A percentile compares a stretch with the other conserved stretches of the same genome.
phyloP scores from a whole-genome alignment of 2,329 filamentous ascomycete species.

The Exophiala mesophila region DNA sequence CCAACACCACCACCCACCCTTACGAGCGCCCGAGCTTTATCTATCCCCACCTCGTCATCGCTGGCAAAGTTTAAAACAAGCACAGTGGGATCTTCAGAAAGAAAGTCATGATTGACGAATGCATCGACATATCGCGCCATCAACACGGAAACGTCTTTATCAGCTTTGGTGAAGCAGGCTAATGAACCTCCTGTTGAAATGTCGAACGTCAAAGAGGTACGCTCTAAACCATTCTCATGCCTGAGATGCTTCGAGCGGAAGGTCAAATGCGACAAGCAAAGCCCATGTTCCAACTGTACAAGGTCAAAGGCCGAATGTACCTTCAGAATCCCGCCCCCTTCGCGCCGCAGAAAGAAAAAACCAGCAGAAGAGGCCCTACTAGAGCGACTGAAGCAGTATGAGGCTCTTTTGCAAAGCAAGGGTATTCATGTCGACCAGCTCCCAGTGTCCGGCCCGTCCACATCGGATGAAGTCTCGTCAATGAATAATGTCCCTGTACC shows the following conservation, averaged over 20 bases:
- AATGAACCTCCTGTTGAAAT: too few species aligned
- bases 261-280: conserved; percentile 37
- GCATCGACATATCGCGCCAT: too few species aligned
- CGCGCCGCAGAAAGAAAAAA: conserved; percentile 28
- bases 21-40: too few species aligned
- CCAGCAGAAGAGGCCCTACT: conserved; percentile 25
- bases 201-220: too few species aligned
- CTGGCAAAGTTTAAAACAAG: too few species aligned
- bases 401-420: conserved; percentile 23
- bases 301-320: conserved; percentile 37
- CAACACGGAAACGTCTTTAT: too few species aligned
- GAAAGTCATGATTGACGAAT: too few species aligned
- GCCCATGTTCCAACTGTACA: conserved; percentile 43
- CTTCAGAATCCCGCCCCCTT: conserved; percentile 29
- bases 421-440: conserved; percentile 20
- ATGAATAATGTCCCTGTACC: not conserved
- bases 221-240: conserved; percentile 26
- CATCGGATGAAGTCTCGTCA: not conserved
- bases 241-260: conserved; percentile 34
- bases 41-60: too few species aligned
- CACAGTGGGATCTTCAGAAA: too few species aligned
- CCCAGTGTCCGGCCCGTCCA: not conserved
- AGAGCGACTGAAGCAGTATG: conserved; percentile 24
- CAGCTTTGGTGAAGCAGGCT: too few species aligned
- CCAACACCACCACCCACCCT: too few species aligned